These are phyloP conservation scores for Osmanthus fragrans DNA, from an alignment of 257 asterid genomes.

Conservation along the genomic window DNA sequence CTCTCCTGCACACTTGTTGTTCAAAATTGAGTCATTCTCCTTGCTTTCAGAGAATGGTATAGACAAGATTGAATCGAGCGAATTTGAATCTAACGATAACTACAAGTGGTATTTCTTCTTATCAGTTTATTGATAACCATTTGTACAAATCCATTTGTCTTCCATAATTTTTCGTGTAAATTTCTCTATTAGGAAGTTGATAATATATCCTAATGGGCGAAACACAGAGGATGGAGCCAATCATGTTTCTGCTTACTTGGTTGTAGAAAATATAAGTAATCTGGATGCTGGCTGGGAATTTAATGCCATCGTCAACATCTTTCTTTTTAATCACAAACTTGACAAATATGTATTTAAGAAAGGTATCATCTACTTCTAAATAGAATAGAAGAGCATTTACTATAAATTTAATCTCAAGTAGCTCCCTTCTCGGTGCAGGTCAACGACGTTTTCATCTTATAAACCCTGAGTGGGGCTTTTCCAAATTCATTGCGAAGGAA, in stretches of 20 bases:
- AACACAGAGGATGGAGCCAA: not conserved
- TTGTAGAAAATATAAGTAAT: not conserved
- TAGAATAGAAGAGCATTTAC: no score
- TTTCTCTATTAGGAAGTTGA: constrained; percentile 17
- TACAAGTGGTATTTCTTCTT: constrained; percentile 1
- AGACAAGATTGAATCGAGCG: not conserved
- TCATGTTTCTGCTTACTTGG: constrained; percentile 22
- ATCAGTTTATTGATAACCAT: not conserved
- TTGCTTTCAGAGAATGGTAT: no score
- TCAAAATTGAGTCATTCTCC: no score
- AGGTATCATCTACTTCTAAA: not conserved
- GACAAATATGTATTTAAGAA: constrained; percentile 17
- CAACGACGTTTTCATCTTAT: constrained; percentile 19
- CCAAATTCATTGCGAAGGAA: no score
- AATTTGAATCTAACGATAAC: not conserved
- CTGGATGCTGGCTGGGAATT: constrained; percentile 10
- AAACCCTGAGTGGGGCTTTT: no score
- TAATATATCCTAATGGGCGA: constrained; percentile 17
- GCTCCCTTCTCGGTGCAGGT: no score
- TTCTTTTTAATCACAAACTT: not conserved
- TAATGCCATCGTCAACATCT: constrained; percentile 18
- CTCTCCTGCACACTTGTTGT: no score
- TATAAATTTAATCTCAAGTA: no score
- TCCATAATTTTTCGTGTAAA: not conserved
- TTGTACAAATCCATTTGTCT: not conserved